These are phyloP conservation scores for Mycena chlorophos DNA, from an alignment of 768 basidiomycete species.

Conservation along the genomic window DNA sequence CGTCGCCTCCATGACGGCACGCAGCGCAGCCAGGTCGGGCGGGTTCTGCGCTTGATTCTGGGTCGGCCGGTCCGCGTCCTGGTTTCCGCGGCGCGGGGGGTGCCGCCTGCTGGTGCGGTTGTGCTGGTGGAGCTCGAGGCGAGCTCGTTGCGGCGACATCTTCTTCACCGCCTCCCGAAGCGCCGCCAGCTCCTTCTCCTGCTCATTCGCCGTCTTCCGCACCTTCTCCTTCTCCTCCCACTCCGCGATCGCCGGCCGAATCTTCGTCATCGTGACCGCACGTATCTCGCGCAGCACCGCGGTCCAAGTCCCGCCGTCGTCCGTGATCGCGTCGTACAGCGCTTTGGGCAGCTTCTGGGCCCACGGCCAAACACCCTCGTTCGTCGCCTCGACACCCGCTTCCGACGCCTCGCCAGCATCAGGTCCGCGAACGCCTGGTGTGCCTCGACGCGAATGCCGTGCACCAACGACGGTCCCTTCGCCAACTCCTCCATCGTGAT, in stretches of 20 bases:
- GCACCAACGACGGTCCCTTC: constrained; percentile 2
- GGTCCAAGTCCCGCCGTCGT: background rate
- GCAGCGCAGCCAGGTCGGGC: no score
- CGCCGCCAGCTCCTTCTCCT: no score
- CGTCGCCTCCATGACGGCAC: background rate
- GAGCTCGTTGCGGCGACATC: no score
- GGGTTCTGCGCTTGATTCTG: no score
- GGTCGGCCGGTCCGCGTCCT: no score
- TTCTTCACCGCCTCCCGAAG: background rate
- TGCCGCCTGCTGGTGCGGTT: no score
- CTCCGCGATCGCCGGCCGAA: background rate
- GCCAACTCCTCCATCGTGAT: constrained; percentile 11
- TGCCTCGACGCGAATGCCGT: background rate
- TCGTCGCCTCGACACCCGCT: background rate
- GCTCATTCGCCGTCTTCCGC: background rate
- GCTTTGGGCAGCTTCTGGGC: background rate
- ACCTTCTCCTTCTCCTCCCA: background rate
- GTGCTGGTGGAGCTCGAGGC: no score
- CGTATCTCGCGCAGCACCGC: background rate
- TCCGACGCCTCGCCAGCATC: background rate
- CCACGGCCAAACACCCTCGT: background rate
- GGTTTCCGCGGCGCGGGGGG: no score
- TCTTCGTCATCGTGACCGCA: background rate
- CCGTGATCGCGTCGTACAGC: background rate
- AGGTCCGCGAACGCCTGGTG: constrained; percentile 5